These are phyloP conservation scores for Peronospora belbahrii DNA, from an alignment of 352 stramenopile genomes.

Conservation along the genomic window DNA sequence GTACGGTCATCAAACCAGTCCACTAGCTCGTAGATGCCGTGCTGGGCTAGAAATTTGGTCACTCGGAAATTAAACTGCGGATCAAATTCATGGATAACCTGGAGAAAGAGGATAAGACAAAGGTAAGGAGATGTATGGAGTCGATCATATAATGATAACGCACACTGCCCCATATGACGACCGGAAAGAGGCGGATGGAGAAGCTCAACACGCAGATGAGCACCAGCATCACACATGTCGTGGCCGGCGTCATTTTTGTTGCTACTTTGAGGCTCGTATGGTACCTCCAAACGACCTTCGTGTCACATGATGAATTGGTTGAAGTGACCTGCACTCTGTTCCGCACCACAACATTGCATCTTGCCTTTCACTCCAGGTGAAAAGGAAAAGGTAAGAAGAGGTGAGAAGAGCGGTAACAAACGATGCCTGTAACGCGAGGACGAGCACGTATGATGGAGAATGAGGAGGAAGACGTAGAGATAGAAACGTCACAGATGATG, in stretches of 20 bases:
- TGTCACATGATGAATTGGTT: conserved; percentile 25
- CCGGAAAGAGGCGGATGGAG: conserved; percentile 87
- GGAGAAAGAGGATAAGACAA: conserved; percentile 4
- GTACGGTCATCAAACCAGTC: conserved; percentile 97
- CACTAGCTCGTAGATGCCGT: conserved; percentile 91
- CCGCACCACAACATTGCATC: conserved; percentile 6
- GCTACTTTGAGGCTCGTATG: neutral
- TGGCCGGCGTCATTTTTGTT: conserved; percentile 19
- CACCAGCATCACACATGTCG: conserved; percentile 44
- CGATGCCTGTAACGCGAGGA: conserved; percentile 30
- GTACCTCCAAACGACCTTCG: conserved; percentile 47
- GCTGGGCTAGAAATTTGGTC: conserved; percentile 90
- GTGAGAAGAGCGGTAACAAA: neutral
- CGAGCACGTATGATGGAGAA: conserved; percentile 27
- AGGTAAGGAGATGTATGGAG: neutral
- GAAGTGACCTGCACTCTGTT: conserved; percentile 32
- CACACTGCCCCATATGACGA: conserved; percentile 86
- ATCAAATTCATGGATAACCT: conserved; percentile 90
- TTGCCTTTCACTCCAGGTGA: conserved; percentile 14
- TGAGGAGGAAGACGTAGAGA: conserved; percentile 18
- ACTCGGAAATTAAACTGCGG: conserved; percentile 99
- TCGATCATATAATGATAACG: conserved; percentile 7
- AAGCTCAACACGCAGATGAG: conserved; percentile 86
- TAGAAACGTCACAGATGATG: conserved; percentile 7
- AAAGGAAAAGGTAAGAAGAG: conserved; percentile 1